Evolutionary conservation across 192 early-diverging fungal species (phyloP).

Genomic region (Backusella circina): DNA sequence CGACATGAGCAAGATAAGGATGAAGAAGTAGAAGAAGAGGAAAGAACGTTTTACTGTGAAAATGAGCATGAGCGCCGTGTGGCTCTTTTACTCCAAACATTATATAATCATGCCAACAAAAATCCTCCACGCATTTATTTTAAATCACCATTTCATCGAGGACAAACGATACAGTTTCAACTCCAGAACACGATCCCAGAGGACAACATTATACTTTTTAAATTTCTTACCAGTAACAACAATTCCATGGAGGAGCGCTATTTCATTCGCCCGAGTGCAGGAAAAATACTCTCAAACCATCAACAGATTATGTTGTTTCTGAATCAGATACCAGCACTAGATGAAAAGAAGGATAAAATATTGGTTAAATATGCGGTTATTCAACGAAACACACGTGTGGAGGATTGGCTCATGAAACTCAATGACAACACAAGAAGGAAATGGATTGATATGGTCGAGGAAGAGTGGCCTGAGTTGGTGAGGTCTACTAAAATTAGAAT

Average conservation of each 20-base stretch:
- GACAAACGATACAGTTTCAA: constrained; percentile 8
- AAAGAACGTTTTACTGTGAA: background rate
- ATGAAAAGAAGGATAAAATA: constrained; percentile 20
- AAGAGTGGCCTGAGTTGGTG: constrained; percentile 20
- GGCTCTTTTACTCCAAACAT: background rate
- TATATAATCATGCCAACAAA: background rate
- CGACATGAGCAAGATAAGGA: background rate
- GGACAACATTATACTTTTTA: constrained; percentile 26
- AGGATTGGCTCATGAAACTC: constrained; percentile 14
- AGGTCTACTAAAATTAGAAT: constrained; percentile 19
- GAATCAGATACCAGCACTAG: constrained; percentile 13
- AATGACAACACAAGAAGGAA: constrained; percentile 16
- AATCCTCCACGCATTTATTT: constrained; percentile 3
- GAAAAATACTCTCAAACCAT: constrained; percentile 4
- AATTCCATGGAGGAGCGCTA: constrained; percentile 16
- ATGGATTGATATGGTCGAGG: constrained; percentile 27
- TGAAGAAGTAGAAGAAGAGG: background rate
- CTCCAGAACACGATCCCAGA: constrained; percentile 14
- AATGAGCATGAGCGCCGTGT: background rate
- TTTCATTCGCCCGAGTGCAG: constrained; percentile 29
- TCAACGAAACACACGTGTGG: constrained; percentile 18
- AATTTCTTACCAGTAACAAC: constrained; percentile 24
- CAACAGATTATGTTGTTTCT: constrained; percentile 18
- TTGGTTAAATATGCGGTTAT: constrained; percentile 22
- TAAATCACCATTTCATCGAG: constrained; percentile 14